A percentile compares a stretch with the other conserved stretches of the same genome.
These are phyloP conservation scores for Monilinia fructigena DNA, from an alignment of 2,329 filamentous ascomycete species.

Conservation along the genomic window DNA sequence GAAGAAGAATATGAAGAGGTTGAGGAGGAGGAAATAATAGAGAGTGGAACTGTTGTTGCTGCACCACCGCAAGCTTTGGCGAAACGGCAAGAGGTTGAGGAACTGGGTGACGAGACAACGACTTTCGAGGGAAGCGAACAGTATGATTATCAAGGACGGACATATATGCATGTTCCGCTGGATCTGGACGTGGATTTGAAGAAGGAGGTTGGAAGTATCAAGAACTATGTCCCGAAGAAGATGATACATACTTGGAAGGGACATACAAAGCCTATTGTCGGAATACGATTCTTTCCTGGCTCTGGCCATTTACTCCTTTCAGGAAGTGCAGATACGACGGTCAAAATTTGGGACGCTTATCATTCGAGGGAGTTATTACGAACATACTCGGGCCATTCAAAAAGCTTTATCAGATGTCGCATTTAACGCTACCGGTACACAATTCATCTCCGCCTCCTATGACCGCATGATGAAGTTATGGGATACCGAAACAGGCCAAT, in stretches of 20 bases:
- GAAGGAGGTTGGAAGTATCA: slow-evolving; percentile 75
- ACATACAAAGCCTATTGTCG: slow-evolving; percentile 81
- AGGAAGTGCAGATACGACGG: slow-evolving; percentile 82
- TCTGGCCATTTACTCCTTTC: slow-evolving; percentile 88
- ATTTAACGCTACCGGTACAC: slow-evolving; percentile 78
- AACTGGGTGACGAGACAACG: slow-evolving; percentile 71
- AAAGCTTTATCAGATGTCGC: slow-evolving; percentile 85
- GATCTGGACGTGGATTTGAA: slow-evolving; percentile 82
- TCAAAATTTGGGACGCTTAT: slow-evolving; percentile 95
- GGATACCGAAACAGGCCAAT: slow-evolving; percentile 94
- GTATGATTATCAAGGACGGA: slow-evolving; percentile 91
- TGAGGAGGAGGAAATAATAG: slow-evolving; percentile 66
- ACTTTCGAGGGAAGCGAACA: slow-evolving; percentile 81
- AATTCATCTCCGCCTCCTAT: slow-evolving; percentile 88
- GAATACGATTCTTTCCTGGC: slow-evolving; percentile 82
- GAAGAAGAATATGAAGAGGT: slow-evolving; percentile 78
- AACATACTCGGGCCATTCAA: slow-evolving; percentile 87
- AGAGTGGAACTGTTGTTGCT: slow-evolving; percentile 60
- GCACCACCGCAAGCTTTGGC: slow-evolving; percentile 56
- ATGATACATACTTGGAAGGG: slow-evolving; percentile 85
- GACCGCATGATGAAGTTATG: slow-evolving; percentile 96
- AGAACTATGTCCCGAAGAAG: slow-evolving; percentile 95
- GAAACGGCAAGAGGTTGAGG: slow-evolving; percentile 57
- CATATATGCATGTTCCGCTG: slow-evolving; percentile 96
- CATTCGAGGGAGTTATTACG: slow-evolving; percentile 85